These are phyloP conservation scores for Aaosphaeria arxii DNA, from an alignment of 2,329 filamentous ascomycete species.

Conservation along the genomic window DNA sequence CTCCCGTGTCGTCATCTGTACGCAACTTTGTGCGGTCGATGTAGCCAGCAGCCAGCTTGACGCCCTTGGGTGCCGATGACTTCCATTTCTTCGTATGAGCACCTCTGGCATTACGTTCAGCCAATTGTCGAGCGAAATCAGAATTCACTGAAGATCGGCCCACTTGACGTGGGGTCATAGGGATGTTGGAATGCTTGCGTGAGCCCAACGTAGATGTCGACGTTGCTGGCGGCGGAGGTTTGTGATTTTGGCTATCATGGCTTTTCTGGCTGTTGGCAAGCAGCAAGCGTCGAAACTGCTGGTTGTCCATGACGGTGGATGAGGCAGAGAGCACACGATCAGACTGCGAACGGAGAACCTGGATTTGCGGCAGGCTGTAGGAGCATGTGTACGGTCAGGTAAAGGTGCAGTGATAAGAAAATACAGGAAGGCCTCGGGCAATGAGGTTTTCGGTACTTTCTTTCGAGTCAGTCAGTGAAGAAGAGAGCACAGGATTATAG, in stretches of 20 bases:
- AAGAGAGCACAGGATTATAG: no score
- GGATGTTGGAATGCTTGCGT: slow-evolving; percentile 74
- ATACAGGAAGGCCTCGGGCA: no score
- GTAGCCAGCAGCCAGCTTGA: slow-evolving; percentile 76
- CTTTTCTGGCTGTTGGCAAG: slow-evolving; percentile 50
- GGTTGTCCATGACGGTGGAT: slow-evolving; percentile 78
- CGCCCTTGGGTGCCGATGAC: slow-evolving; percentile 78
- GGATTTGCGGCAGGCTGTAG: no score
- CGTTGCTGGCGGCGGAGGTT: slow-evolving; percentile 25
- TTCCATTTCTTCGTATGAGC: slow-evolving; percentile 68
- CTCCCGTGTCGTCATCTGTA: slow-evolving; percentile 50
- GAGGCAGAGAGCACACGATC: background rate
- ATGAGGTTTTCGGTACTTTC: no score
- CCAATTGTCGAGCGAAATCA: slow-evolving; percentile 81
- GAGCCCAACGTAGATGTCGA: slow-evolving; percentile 65
- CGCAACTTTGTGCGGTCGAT: slow-evolving; percentile 73
- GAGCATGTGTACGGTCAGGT: no score
- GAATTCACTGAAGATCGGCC: slow-evolving; percentile 49
- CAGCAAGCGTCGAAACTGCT: slow-evolving; percentile 83
- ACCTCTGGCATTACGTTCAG: slow-evolving; percentile 62
- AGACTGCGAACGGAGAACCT: no score
- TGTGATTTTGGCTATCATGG: slow-evolving; percentile 23
- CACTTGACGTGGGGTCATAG: slow-evolving; percentile 88
- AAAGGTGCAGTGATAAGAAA: no score
- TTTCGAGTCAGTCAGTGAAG: no score